A percentile compares a stretch with the other conserved stretches of the same genome.
Evolutionary conservation across 352 stramenopile species (phyloP).

Genomic region (Lagenidium sp.): DNA sequence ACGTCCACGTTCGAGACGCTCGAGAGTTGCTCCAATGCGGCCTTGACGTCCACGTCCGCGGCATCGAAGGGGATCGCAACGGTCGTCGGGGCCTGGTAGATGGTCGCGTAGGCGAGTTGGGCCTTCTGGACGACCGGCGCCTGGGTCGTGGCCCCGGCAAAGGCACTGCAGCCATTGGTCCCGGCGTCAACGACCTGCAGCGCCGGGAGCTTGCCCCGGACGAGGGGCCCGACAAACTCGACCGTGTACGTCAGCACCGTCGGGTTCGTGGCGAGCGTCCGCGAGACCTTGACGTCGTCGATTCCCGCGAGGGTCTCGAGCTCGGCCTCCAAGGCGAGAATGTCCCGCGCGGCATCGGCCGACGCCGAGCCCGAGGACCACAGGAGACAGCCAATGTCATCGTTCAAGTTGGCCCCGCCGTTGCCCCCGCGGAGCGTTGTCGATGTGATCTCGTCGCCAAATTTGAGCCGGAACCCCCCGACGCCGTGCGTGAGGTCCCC

Average conservation of each 20-base stretch:
- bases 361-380: slow-evolving; percentile 55
- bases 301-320: slow-evolving; percentile 54
- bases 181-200: slow-evolving; percentile 87
- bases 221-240: slow-evolving; percentile 87
- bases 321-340: slow-evolving; percentile 45
- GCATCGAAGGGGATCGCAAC: slow-evolving; percentile 87
- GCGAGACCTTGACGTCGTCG: slow-evolving; percentile 63
- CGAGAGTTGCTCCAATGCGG: slow-evolving; percentile 86
- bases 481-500: slow-evolving; percentile 28
- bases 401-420: slow-evolving; percentile 52
- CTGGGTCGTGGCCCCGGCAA: slow-evolving; percentile 13
- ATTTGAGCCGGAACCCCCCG: slow-evolving; percentile 87
- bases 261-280: slow-evolving; percentile 28
- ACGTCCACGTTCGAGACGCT: slow-evolving; percentile 89
- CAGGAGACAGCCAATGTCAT: slow-evolving; percentile 67
- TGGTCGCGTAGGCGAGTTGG: slow-evolving; percentile 53
- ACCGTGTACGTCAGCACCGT: slow-evolving; percentile 85
- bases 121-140: slow-evolving; percentile 18
- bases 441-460: slow-evolving; percentile 84
- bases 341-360: slow-evolving; percentile 28
- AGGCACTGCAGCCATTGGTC: slow-evolving; percentile 87
- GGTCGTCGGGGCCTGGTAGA: slow-evolving; percentile 91
- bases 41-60: slow-evolving; percentile 86
- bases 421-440: slow-evolving; percentile 71
- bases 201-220: slow-evolving; percentile 82